Evolutionary conservation across 2,329 filamentous ascomycete species (phyloP), one percentile per base, ranked within the genome.

Genomic region (Stachybotrys echinatus): DNA sequence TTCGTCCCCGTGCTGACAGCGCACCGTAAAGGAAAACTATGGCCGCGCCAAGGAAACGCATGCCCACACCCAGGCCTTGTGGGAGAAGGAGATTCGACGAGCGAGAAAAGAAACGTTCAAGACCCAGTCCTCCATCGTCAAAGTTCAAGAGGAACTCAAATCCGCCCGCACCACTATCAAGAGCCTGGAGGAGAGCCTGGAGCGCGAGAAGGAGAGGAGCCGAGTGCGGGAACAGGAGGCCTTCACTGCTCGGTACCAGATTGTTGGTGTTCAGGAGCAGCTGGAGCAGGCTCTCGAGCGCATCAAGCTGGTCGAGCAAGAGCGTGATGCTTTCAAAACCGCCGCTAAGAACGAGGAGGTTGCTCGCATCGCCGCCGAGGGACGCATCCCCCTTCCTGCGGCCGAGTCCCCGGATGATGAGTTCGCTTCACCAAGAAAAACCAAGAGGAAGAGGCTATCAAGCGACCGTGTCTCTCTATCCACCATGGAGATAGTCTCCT

Each of bases 51-150:
- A 89, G 65, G 85, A 87, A 60, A 85, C 83, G 37, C 78, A 86
- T 57, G 76, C 79, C 38, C 82, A 86, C 61, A 84, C 82, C 10
- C 80, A 85, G 65, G 71, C 80, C 19, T 67, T 87, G 10, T 89
- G 85, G 79, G 86, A 89, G 59, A 89, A 89, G 63, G 86, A 89
- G 64, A 83, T 88, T 42, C 79, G 85, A 49, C 76, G 82, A 50
- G 77, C 81, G 10, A 75, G 84, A 46, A 89, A 89, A 58, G 87
- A 89, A 58, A 83, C 83, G 3, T 89, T 88, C 75, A 89, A 88
- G 62, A 79, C 81, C n/a, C 84, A 88, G 57, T 88, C 85, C 3
- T 68, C 73, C 12, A 76, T 85, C 27, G 80, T 89, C 58, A 88
- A 88, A 62, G 64, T 86, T n/a, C 85, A 89, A 62, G 86, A 89